Evolutionary conservation across 306 rosid species (phyloP), one percentile per base, ranked within the genome.

Genomic region (Quercus parvula): DNA sequence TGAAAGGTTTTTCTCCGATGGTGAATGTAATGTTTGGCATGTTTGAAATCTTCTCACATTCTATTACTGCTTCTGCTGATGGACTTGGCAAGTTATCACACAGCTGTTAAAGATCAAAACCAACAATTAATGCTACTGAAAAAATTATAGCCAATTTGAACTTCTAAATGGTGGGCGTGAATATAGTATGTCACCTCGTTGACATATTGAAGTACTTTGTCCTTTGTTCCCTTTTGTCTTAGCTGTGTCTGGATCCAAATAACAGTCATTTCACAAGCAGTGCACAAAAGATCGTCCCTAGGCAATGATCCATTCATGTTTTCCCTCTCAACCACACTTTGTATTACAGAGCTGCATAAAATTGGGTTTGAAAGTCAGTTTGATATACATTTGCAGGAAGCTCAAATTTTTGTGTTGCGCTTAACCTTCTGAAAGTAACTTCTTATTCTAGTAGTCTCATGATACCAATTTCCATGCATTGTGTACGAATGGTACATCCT

Each of bases 51-150:
- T 83, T 83, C 24, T 83, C 84, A 77, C 98, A 94, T 71, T 77
- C 75, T 24, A 94, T 84, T 19, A 84, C 35, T 0, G 94, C 88
- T 81, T 92, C 98, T 75, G 94, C 97, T 18, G 84, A 81, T 56
- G 98, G 98, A 87, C 94, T 90, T 44, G 97, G 97, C 78, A 90
- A 87, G 87, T 83, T 89, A 74, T 94, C 88, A 18, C 97, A 94
- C 25, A 94, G 84, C 98, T 94, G 85, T 63, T 38, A 75, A 63
- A 71, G 64, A 74, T 74, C 52, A 74, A 72, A 77, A 81, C 24
- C 28, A 82, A n/a, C 27, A 44, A 24, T 75, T 30, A 80, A n/a
- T 44, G 77, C 49, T 78, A 54, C 54, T 14, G 9, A 54, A 11
- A 72, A 67, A 44, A 49, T 64, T 38, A 67, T 66, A 14, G 62